Base-by-base conservation (phyloP, 2,329 filamentous ascomycete genomes). In the Chrysosphaeria jannelii region DNA sequence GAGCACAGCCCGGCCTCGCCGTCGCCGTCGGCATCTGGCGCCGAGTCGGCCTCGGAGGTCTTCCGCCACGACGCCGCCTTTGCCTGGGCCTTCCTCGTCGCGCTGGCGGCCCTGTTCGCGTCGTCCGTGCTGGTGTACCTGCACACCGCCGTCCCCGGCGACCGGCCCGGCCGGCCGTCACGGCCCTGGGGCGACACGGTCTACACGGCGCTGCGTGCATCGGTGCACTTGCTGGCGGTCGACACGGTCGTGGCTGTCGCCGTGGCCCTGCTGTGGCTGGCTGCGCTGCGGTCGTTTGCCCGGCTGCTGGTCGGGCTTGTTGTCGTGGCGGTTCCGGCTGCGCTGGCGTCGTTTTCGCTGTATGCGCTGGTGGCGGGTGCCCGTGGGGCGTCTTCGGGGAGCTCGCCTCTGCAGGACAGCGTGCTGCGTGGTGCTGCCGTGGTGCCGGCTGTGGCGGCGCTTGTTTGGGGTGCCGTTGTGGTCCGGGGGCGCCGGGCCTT, bases 341-440 rank as follows among this genome's bases (percentile, higher is more conserved):
- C 91, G 14, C 57, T 91, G 28, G 60, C 85, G 31, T 78, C 76
- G 0, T 91, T 93, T 41, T 79, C 72, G 14, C 46, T 97, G 16
- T 93, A 93, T 39, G 71, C 85, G 0, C 67, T 97, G 33, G 60
- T 90, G 24, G 74, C 75, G 17, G 91, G 79, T 36, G 90, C 76
- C 45, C 67, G 76, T 37, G 74, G 75, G 3, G 48, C 53, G 14
- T 69, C 62, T 39, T 56, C 71, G 28, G 76, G 76, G n/a, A 44
- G 53, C 10, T 44, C 53, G 9, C 70, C 67, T 31, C 34, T 79
- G n/a, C 85, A 97, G 41, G 85, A 93, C 40, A 61, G 53, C 25
- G 60, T 67, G 10, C 89, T 97, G 79, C 62, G 85, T 23, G 89
- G 75, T 64, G 55, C 72, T 1, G 70, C 81, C 1, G 48, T 79